Evolutionary conservation across 2,329 filamentous ascomycete genomes (phyloP).

Genomic region (Dothideomycetidae sp.): DNA sequence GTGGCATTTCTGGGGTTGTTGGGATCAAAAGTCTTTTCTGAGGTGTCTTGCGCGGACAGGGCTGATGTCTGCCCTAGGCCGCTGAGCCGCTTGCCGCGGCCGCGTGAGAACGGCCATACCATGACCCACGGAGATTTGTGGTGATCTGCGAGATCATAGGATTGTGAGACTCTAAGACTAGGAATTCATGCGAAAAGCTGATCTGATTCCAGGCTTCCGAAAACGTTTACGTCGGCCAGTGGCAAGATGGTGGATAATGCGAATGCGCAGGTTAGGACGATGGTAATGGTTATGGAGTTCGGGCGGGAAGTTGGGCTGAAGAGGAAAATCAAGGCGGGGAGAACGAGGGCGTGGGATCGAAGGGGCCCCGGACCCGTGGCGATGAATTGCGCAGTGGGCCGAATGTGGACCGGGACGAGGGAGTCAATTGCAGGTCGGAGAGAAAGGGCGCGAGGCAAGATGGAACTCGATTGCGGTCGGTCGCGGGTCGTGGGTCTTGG

Average conservation of each 20-base stretch:
- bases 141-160: conserved; percentile 6
- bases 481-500: too few relatives aligned
- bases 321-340: too few relatives aligned
- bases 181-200: conserved; percentile 8
- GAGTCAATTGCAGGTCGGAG: too few relatives aligned
- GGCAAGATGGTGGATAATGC: too few relatives aligned
- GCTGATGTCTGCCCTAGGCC: conserved; percentile 1
- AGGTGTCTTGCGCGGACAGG: conserved; percentile 7
- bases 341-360: too few relatives aligned
- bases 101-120: conserved; percentile 10
- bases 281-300: neutral
- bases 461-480: too few relatives aligned
- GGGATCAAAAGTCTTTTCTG: conserved; percentile 4
- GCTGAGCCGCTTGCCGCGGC: conserved; percentile 8
- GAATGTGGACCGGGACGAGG: too few relatives aligned
- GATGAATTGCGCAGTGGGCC: too few relatives aligned
- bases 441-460: too few relatives aligned
- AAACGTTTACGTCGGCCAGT: neutral
- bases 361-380: too few relatives aligned
- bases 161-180: neutral
- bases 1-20: conserved; percentile 7
- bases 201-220: too few relatives aligned
- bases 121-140: conserved; percentile 3
- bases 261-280: neutral
- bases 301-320: neutral